Evolutionary conservation across 805 yeast species (phyloP), one percentile per base, ranked within the genome.

Genomic region (Zygotorulaspora sp.): DNA sequence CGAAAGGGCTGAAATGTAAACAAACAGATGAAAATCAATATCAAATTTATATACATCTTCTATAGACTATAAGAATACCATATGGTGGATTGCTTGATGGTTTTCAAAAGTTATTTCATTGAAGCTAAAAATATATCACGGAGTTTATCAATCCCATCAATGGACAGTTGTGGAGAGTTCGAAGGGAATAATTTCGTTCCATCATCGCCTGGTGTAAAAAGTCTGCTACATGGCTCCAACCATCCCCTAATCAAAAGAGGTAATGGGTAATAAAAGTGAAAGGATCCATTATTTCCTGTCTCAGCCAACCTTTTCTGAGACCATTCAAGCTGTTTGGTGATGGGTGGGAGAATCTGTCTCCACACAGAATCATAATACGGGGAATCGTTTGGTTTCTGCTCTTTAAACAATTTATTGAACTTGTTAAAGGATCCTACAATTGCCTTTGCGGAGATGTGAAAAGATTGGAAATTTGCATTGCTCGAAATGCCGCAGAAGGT

Each of bases 401-500:
- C 12, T 5, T 33, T 17, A 28, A 38, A 43, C 18, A 42, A 29
- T 25, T 35, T 23, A 30, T 49, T 49, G 25, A 47, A 40, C 11
- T 32, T 36, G 12, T 40, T 29, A 38, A 44, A 49, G n/a, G 43
- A 46, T 2, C 50, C 53, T 5, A 38, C 41, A 19, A 49, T 34
- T 10, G 48, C 48, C 25, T 40, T 41, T 1, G 53, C 46, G 17
- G 51, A 47, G 16, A 49, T 44, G 17, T 38, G 44, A 23, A 49
- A 49, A 18, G 53, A 49, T 28, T 44, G 50, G 30, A 49, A 49
- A 36, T 42, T 47, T 9, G 49, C 51, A 21, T 49, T 49, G 39
- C 53, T 49, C 20, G 57, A 26, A 27, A 57, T 52, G 0, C 77
- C 78, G 11, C 69, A 58, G 37, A 72, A 66, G 2, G 65, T 65